A percentile compares a stretch with the other conserved stretches of the same genome.
Evolutionary conservation across 2,329 filamentous ascomycete genomes (phyloP).

Genomic region (Claviceps africana): DNA sequence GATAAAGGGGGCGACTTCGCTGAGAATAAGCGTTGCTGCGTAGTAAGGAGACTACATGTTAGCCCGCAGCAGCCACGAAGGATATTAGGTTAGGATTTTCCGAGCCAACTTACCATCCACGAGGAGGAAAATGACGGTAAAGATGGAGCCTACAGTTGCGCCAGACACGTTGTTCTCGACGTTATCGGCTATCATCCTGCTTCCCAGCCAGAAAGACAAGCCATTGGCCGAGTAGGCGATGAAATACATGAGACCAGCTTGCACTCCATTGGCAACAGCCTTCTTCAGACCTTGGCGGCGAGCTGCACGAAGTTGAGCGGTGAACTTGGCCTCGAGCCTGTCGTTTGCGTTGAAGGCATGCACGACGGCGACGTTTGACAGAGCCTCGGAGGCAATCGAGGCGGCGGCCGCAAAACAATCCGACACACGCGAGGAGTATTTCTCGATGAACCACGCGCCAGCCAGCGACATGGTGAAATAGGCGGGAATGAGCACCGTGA

Average conservation of each 20-base stretch:
- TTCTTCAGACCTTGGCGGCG: constrained; percentile 40
- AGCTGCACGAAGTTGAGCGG: constrained; percentile 29
- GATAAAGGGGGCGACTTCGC: constrained; percentile 43
- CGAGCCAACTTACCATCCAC: constrained; percentile 27
- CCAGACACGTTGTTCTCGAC: constrained; percentile 16
- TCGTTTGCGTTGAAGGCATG: constrained; percentile 36
- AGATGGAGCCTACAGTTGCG: constrained; percentile 31
- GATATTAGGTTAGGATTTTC: not conserved
- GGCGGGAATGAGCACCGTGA: constrained; percentile 41
- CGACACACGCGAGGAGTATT: constrained; percentile 28
- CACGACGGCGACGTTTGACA: constrained; percentile 29
- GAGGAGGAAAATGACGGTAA: constrained; percentile 40
- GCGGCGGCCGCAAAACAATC: constrained; percentile 34
- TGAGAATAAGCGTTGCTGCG: constrained; percentile 25
- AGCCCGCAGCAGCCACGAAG: not conserved
- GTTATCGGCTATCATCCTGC: constrained; percentile 24
- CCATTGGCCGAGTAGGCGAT: constrained; percentile 51
- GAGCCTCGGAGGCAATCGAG: constrained; percentile 40
- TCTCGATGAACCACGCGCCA: constrained; percentile 35
- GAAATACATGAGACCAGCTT: constrained; percentile 51
- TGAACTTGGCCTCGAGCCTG: constrained; percentile 28
- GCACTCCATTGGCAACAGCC: constrained; percentile 37
- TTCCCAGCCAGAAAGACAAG: constrained; percentile 53
- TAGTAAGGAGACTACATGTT: not conserved
- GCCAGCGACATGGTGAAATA: constrained; percentile 40